Base-by-base conservation (phyloP, 2,329 filamentous ascomycete genomes). In the Grosmannia clavigera region DNA sequence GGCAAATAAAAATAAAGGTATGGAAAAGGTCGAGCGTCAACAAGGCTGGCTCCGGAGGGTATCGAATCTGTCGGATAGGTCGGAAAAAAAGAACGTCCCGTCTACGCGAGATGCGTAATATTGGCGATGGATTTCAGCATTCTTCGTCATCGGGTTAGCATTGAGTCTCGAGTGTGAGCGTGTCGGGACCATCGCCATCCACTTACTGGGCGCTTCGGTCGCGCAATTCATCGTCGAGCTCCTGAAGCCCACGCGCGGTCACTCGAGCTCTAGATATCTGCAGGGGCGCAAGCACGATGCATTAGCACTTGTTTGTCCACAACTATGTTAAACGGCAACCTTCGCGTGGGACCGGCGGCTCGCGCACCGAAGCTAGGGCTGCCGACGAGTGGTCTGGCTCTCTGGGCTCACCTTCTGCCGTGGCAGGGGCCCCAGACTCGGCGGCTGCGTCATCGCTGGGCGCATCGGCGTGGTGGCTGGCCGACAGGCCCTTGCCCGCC, bases 281-380 rank as follows among this genome's bases (percentile, higher is more conserved):
- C 52, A 59, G 33, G 27, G 4, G 33, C 58, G 51, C 40, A 54
- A 59, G 19, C 64, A 67, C 65, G 58, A 59, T 27, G 9, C 60
- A 38, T 58, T 35, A n/a, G 46, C 27, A 16, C 14, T 11, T 33
- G 19, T 31, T 9, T 22, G 2, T 46, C 2, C 0, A 6, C 14
- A 16, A 22, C 46, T 40, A 19, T 46, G 19, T n/a, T 7, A 46
- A 46, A n/a, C 43, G 43, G 33, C 57, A 52, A 33, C 40, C 35
- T 33, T 25, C n/a, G 11, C 9, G 11, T 10, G 27, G 63, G 63
- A 63, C 51, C 27, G 31, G 57, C 27, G 43, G 3, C 43, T 48
- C 69, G 76, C 83, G 78, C 80, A 86, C 83, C 82, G 80, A 82
- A 75, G 83, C 82, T 74, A 86, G 77, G 73, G 83, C 83, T 70